Conservation (phyloP, 768 basidiomycete genomes). For the Leccinum barrowsii region DNA sequence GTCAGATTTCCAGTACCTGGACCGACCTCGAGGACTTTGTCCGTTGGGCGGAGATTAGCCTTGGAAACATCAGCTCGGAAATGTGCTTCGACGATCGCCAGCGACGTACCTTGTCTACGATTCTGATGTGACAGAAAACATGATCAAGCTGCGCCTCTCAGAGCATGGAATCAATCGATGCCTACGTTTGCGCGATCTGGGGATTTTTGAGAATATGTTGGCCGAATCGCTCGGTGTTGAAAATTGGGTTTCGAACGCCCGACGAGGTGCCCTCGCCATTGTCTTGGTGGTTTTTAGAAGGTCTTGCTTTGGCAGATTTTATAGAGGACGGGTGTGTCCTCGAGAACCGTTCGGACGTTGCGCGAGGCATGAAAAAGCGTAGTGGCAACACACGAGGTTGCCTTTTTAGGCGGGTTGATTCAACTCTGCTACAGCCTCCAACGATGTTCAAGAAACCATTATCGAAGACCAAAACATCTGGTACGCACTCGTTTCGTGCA, state of each 20-base stretch:
- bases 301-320: constrained; percentile 33
- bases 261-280: constrained; percentile 37
- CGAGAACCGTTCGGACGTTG: constrained; percentile 71
- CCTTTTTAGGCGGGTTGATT: constrained; percentile 14
- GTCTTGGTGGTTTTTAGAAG: constrained; percentile 35
- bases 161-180: constrained; percentile 23
- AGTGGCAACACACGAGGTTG: neutral
- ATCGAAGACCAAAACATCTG: constrained; percentile 64
- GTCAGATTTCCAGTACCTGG: constrained; percentile 98
- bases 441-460: constrained; percentile 80
- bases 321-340: constrained; percentile 63
- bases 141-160: constrained; percentile 8
- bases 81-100: neutral
- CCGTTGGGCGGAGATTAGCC: constrained; percentile 91
- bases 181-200: constrained; percentile 83
- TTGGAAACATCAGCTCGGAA: constrained; percentile 28
- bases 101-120: constrained; percentile 55
- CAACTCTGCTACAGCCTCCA: neutral
- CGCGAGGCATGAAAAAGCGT: constrained; percentile 63
- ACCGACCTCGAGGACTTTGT: constrained; percentile 95
- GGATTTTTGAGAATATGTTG: constrained; percentile 98
- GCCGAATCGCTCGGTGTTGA: constrained; percentile 93
- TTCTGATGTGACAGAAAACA: constrained; percentile 32
- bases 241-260: constrained; percentile 75
- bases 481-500: constrained; percentile 18